Percentiles rank a stretch among this genome's conserved stretches.
phyloP scores from a whole-genome alignment of 345 rosid species.

The Noccaea bulbosa region DNA sequence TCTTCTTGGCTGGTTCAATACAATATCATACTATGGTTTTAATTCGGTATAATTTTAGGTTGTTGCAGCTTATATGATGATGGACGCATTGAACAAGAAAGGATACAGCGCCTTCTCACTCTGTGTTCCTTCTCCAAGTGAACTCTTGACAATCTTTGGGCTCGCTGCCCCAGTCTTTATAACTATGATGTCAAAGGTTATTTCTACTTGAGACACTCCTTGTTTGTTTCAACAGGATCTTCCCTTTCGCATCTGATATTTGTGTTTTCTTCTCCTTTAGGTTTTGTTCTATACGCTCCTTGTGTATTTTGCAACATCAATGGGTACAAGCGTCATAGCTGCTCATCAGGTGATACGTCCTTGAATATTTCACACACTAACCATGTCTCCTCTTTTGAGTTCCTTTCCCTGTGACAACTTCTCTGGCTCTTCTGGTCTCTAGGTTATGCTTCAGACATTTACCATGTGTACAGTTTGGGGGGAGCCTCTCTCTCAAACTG shows the following conservation, averaged over 20 bases:
- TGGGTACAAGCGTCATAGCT: conserved; percentile 77
- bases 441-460: conserved; percentile 78
- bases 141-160: conserved; percentile 59
- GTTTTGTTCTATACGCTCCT: conserved; percentile 78
- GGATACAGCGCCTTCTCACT: conserved; percentile 68
- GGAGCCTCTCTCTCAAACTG: conserved; percentile 93
- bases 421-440: conserved; percentile 27
- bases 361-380: background rate
- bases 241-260: conserved; percentile 29
- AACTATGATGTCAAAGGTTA: conserved; percentile 76
- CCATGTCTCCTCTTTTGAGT: conserved; percentile 21
- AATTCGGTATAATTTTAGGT: conserved; percentile 50
- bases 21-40: conserved; percentile 29
- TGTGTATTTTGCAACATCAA: conserved; percentile 82
- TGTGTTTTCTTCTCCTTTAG: conserved; percentile 47
- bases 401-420: conserved; percentile 11
- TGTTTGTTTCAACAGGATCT: conserved; percentile 13
- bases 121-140: conserved; percentile 62
- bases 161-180: conserved; percentile 84
- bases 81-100: conserved; percentile 66
- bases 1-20: background rate
- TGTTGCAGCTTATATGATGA: conserved; percentile 85
- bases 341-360: conserved; percentile 82
- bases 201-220: conserved; percentile 24
- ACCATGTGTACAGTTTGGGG: conserved; percentile 76